A percentile compares a stretch with the other conserved stretches of the same genome.
Conservation (phyloP, 2,329 filamentous ascomycete genomes). For the Furcasterigmium sp. region DNA sequence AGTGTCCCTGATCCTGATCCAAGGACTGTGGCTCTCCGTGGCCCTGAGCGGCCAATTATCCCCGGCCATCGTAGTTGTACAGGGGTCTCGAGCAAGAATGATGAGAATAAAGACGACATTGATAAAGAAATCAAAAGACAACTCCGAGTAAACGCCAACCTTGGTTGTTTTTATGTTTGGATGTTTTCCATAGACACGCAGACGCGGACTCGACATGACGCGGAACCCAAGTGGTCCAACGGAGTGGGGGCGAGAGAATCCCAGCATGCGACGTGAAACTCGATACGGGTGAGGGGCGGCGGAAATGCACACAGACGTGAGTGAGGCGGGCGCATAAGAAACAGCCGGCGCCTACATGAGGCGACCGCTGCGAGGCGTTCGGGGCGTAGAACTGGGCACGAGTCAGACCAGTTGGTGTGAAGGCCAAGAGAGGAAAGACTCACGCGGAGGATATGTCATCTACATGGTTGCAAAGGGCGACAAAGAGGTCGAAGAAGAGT, state of each 20-base stretch:
- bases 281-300: constrained; percentile 17
- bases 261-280: constrained; percentile 10
- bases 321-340: neutral
- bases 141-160: neutral
- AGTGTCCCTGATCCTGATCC: neutral
- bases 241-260: too few relatives aligned
- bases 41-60: too few relatives aligned
- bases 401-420: constrained; percentile 9
- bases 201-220: too few relatives aligned
- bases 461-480: constrained; percentile 88
- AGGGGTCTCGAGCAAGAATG: constrained; percentile 16
- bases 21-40: neutral
- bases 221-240: too few relatives aligned
- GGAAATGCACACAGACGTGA: constrained; percentile 2
- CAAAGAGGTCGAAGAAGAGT: constrained; percentile 90
- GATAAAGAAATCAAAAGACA: too few relatives aligned
- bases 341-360: constrained; percentile 20
- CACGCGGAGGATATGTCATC: constrained; percentile 60
- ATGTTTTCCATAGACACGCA: neutral
- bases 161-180: neutral
- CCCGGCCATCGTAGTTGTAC: constrained; percentile 24
- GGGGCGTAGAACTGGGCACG: constrained; percentile 23
- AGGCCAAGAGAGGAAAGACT: constrained; percentile 20
- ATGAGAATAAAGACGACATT: too few relatives aligned
- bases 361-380: constrained; percentile 34